Evolutionary conservation across 208 protist species (phyloP), one percentile per base, ranked within the genome.

Genomic region (Acanthamoeba comandoni): DNA sequence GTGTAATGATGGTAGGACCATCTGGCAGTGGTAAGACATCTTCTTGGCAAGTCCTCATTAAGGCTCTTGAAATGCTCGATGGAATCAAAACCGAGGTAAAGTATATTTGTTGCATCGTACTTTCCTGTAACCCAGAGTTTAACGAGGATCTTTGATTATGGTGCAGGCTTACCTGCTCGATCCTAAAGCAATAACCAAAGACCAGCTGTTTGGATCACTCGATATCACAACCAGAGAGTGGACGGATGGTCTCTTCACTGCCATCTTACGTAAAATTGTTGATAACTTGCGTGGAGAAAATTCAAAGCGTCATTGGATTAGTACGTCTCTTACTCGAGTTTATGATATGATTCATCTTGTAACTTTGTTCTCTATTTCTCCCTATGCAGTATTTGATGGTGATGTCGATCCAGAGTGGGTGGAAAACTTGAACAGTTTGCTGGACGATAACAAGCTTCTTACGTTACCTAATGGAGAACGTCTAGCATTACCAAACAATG

Each of bases 361-460:
- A 35, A 29, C 24, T 7, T 65, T 29, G 24, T 65, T 65, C 26
- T 65, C 26, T 7, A 7, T 26, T 65, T 29, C 58, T 65, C 24
- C 24, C 58, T 65, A 4, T 65, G 58, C 58, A 65, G 93, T 99
- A 39, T 98, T 99, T 93, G 98, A 99, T 92, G 98, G 98, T 53
- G 98, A 99, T 94, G 98, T 99, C 4, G 98, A 99, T 95, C 98
- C 98, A 5, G 97, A 99, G 94, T 99, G 98, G 99, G 98, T 99
- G 2, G 98, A 99, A 94, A 99, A 99, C 92, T 95, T 99, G 0
- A 99, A 99, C 60, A 98, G 97, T 9, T 96, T 99, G 0, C 96
- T 99, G 0, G 99, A 99, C 94, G 99, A 99, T 96, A 99, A 99
- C 95, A 98, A 98, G 93, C 90, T 99, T 9, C 96, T 99, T 11